Evolutionary conservation across 805 yeast species (phyloP).

Genomic region (Metschnikowia noctiluminum): DNA sequence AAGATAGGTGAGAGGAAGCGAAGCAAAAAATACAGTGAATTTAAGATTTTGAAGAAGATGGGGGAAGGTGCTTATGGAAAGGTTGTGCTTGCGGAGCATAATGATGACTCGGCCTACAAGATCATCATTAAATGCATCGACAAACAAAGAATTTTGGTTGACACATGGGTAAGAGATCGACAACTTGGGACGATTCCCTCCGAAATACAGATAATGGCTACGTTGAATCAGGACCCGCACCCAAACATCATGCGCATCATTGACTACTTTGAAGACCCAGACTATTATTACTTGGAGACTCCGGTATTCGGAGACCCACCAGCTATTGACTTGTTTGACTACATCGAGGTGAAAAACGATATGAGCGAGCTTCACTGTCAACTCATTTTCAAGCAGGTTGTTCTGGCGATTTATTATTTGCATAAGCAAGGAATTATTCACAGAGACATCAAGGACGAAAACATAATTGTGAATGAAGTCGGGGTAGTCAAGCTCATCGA

Average conservation of each 20-base stretch:
- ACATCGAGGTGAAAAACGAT: constrained; percentile 79
- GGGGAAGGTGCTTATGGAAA: constrained; percentile 98
- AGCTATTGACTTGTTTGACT: constrained; percentile 88
- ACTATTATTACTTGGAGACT: constrained; percentile 86
- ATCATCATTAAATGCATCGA: constrained; percentile 86
- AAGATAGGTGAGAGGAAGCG: constrained; percentile 65
- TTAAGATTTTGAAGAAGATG: constrained; percentile 66
- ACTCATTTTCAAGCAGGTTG: constrained; percentile 74
- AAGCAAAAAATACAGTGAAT: constrained; percentile 68
- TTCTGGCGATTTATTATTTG: constrained; percentile 73
- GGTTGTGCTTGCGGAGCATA: constrained; percentile 75
- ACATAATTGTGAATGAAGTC: constrained; percentile 78
- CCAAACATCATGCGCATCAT: constrained; percentile 81
- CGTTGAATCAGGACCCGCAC: constrained; percentile 73
- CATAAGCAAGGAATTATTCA: constrained; percentile 88
- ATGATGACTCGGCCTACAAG: constrained; percentile 56
- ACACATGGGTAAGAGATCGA: constrained; percentile 95
- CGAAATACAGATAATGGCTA: constrained; percentile 92
- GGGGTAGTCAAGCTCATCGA: constrained; percentile 85
- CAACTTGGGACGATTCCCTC: constrained; percentile 89
- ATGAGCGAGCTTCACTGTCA: constrained; percentile 79
- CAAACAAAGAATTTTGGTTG: constrained; percentile 89
- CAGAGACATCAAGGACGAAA: constrained; percentile 93
- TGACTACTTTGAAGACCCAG: constrained; percentile 91
- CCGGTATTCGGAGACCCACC: constrained; percentile 88